These are phyloP conservation scores for Alternaria ventricosa DNA, from an alignment of 2,329 filamentous ascomycete species.

Conservation along the genomic window DNA sequence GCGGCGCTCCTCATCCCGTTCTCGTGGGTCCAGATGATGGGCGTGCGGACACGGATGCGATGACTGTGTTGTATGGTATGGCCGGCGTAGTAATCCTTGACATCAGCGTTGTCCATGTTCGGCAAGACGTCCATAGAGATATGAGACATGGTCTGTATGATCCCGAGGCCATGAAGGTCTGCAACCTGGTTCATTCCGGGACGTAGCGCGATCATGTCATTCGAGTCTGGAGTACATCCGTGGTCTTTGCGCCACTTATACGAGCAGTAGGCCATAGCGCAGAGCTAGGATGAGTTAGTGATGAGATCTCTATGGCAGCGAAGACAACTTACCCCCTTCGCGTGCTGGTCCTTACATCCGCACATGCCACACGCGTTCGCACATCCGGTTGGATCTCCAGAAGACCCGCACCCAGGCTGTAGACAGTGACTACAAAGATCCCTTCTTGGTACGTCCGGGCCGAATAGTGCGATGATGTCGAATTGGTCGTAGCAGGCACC, in stretches of 20 bases:
- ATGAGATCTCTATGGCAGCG: fast-evolving
- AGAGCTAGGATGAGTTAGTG: fast-evolving
- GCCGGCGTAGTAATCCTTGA: background rate
- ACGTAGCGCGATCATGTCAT: background rate
- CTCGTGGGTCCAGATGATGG: background rate
- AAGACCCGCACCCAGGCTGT: background rate
- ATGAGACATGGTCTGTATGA: background rate
- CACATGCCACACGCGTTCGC: background rate
- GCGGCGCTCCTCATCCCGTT: background rate
- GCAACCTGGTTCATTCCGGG: background rate
- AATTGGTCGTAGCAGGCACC: background rate
- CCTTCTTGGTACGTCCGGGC: background rate
- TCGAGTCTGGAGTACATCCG: background rate
- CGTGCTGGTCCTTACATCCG: background rate
- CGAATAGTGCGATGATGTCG: background rate
- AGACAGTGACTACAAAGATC: background rate
- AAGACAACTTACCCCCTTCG: background rate
- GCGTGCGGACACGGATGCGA: background rate
- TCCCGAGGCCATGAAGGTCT: background rate
- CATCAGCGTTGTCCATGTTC: background rate
- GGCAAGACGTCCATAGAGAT: background rate
- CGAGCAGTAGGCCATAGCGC: background rate
- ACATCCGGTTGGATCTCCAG: background rate
- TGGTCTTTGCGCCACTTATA: background rate
- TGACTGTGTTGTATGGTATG: background rate